These are phyloP conservation scores for Cladosporium oxysporum DNA, from an alignment of 2,329 filamentous ascomycete genomes.

Conservation along the genomic window DNA sequence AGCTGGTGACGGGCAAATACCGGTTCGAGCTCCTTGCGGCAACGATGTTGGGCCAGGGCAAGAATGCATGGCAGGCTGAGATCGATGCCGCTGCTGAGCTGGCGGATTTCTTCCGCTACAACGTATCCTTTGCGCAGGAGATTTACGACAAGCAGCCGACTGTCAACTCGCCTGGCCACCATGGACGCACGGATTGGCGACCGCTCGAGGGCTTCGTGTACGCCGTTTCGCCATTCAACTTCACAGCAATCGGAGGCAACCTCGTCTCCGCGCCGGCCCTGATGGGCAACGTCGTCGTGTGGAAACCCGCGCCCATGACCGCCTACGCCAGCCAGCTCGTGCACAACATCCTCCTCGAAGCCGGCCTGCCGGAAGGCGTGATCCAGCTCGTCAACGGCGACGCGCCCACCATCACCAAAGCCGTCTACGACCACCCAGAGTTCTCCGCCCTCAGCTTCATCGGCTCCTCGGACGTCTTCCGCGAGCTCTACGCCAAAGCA, in stretches of 20 bases:
- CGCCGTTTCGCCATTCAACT: conserved; percentile 93
- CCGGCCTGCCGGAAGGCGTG: conserved; percentile 83
- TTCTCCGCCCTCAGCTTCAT: conserved; percentile 96
- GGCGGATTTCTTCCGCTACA: conserved; percentile 86
- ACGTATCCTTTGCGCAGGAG: conserved; percentile 90
- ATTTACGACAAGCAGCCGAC: conserved; percentile 83
- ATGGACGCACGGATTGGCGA: conserved; percentile 89
- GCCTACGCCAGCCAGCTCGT: conserved; percentile 90
- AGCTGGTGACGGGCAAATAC: conserved; percentile 88
- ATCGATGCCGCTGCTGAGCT: conserved; percentile 93
- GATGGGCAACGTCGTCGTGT: conserved; percentile 91
- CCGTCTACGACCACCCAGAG: conserved; percentile 72
- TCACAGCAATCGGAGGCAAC: conserved; percentile 91
- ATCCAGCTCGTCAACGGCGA: conserved; percentile 93
- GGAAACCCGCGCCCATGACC: conserved; percentile 91
- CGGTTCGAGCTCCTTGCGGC: conserved; percentile 95
- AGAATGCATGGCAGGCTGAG: conserved; percentile 99
- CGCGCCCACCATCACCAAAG: conserved; percentile 78
- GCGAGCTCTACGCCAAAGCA: conserved; percentile 83
- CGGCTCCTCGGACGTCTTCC: conserved; percentile 88
- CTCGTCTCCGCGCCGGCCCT: conserved; percentile 79
- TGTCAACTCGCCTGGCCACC: conserved; percentile 80
- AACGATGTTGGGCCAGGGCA: conserved; percentile 94
- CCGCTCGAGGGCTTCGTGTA: conserved; percentile 95
- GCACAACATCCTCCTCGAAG: conserved; percentile 87